Conservation (phyloP, 2,329 filamentous ascomycete species). For the Scleromitrula shiraiana region DNA sequence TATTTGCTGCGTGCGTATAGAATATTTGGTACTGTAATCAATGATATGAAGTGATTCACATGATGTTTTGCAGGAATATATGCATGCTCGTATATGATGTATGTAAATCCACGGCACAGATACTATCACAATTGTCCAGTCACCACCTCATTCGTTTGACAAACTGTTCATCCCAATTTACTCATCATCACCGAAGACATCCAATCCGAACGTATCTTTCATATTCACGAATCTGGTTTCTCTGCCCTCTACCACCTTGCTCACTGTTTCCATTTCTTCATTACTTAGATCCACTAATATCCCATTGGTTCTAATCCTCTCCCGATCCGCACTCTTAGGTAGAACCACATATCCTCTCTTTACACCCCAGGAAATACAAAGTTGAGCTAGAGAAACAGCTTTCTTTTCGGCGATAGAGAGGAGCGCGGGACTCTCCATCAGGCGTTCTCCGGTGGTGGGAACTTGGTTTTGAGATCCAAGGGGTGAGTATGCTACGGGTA, state of each 20-base stretch:
- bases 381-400: constrained; percentile 47
- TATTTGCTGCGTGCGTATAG: too few species aligned
- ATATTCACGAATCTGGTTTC: constrained; percentile 70
- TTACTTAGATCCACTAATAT: constrained; percentile 55
- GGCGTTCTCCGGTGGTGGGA: constrained; percentile 55
- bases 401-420: constrained; percentile 55
- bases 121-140: background rate
- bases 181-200: constrained; percentile 35
- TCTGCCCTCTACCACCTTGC: constrained; percentile 51
- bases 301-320: constrained; percentile 61
- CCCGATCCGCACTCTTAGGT: constrained; percentile 60
- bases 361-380: constrained; percentile 65
- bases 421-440: constrained; percentile 49
- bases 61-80: too few species aligned
- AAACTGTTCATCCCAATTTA: too few species aligned
- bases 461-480: constrained; percentile 54
- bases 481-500: constrained; percentile 66
- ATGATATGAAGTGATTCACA: too few species aligned
- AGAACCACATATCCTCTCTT: constrained; percentile 61
- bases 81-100: background rate
- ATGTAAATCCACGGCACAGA: background rate
- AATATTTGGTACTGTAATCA: too few species aligned
- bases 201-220: constrained; percentile 68
- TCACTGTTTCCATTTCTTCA: constrained; percentile 49
- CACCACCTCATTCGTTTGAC: too few species aligned